Percentiles rank a stretch among this genome's conserved stretches.
phyloP scores from a whole-genome alignment of 176 grass and related monocot species.

The Hyparrhenia diplandra region DNA sequence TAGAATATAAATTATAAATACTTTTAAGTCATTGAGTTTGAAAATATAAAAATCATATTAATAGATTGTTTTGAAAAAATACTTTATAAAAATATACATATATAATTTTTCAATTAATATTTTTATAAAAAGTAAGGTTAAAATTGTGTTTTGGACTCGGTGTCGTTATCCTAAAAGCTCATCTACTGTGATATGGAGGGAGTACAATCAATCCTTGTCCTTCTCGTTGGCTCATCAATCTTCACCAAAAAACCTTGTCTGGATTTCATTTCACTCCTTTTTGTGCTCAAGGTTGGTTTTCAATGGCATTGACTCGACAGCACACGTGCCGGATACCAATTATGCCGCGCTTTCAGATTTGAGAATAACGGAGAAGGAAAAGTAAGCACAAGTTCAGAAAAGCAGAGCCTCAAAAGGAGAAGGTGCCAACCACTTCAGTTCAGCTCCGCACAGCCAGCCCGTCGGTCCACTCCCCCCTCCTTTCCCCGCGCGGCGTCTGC shows the following conservation, averaged over 20 bases:
- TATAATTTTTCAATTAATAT: too few species aligned
- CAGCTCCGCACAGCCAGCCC: background rate
- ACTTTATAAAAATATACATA: too few species aligned
- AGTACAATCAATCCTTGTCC: too few species aligned
- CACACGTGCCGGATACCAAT: background rate
- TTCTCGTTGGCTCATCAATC: background rate
- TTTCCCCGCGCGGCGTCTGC: slow-evolving; percentile 19
- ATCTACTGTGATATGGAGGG: too few species aligned
- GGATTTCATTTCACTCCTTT: background rate
- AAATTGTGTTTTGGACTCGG: too few species aligned
- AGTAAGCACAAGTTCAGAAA: background rate
- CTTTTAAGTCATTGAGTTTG: too few species aligned
- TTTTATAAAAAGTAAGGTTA: too few species aligned
- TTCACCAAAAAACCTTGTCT: background rate
- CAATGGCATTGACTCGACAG: background rate
- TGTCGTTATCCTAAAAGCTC: too few species aligned
- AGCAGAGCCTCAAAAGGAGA: background rate
- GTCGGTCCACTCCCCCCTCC: background rate
- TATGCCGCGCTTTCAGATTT: background rate
- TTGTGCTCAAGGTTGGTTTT: background rate
- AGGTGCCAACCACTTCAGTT: background rate
- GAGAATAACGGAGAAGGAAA: background rate
- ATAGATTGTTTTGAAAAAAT: too few species aligned
- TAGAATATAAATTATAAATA: too few species aligned
- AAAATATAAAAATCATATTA: too few species aligned